These are phyloP conservation scores for Camelina sativa DNA, from an alignment of 345 rosid species.

Conservation along the genomic window DNA sequence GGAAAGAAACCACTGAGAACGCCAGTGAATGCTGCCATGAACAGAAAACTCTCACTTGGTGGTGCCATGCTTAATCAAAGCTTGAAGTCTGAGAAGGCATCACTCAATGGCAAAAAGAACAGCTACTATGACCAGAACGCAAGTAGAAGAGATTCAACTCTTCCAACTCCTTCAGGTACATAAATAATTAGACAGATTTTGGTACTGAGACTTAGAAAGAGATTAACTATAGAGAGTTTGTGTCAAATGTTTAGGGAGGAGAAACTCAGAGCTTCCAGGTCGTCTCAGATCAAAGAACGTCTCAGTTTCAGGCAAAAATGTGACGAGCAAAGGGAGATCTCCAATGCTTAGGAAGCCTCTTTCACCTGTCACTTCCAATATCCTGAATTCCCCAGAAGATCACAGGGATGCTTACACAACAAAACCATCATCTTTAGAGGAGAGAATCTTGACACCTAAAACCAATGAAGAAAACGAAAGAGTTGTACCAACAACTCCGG, in stretches of 20 bases:
- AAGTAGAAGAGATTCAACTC: constrained; percentile 41
- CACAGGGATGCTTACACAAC: constrained; percentile 39
- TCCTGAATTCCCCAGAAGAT: constrained; percentile 51
- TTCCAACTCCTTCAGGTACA: constrained; percentile 39
- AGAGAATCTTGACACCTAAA: constrained; percentile 36
- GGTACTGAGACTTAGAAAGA: neutral
- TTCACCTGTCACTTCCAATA: constrained; percentile 65
- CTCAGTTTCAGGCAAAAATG: constrained; percentile 40
- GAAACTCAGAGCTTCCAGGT: constrained; percentile 59
- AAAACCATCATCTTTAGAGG: constrained; percentile 33
- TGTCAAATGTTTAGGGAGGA: constrained; percentile 52
- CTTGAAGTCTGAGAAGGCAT: constrained; percentile 50
- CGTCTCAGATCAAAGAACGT: constrained; percentile 48
- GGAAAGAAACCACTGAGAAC: constrained; percentile 55
- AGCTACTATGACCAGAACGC: constrained; percentile 44
- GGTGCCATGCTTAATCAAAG: constrained; percentile 67
- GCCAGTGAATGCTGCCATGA: constrained; percentile 45
- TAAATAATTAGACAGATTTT: neutral
- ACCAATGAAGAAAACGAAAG: constrained; percentile 45
- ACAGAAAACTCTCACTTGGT: constrained; percentile 65
- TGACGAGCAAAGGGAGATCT: constrained; percentile 37
- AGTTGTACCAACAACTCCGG: constrained; percentile 59
- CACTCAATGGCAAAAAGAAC: constrained; percentile 43
- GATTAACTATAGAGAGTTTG: neutral
- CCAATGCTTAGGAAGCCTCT: constrained; percentile 57